Conservation (phyloP, 257 asterid genomes). For the Solanum sejunctum region DNA sequence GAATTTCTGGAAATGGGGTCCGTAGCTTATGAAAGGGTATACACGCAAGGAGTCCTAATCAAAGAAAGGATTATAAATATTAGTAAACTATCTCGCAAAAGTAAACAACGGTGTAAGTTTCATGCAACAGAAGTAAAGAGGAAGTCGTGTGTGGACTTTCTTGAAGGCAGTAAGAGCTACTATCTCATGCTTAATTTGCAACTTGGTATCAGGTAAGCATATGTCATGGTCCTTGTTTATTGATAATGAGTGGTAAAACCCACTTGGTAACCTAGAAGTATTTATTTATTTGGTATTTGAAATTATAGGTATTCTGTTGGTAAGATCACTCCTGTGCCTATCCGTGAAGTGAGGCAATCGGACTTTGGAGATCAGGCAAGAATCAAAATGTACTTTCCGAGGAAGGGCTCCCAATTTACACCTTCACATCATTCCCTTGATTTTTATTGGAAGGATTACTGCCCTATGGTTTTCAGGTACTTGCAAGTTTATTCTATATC, state of each 20-base stretch:
- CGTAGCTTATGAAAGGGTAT: slow-evolving; percentile 83
- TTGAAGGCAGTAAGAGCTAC: slow-evolving; percentile 60
- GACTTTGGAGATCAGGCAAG: slow-evolving; percentile 89
- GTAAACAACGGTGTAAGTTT: slow-evolving; percentile 42
- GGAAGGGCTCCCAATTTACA: slow-evolving; percentile 76
- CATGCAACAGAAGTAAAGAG: slow-evolving; percentile 40
- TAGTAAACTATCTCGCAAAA: slow-evolving; percentile 37
- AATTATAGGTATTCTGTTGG: slow-evolving; percentile 93
- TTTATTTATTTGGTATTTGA: slow-evolving; percentile 12
- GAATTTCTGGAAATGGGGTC: slow-evolving; percentile 27
- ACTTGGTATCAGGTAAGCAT: slow-evolving; percentile 80
- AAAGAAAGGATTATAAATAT: slow-evolving; percentile 49
- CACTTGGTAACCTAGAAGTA: not conserved
- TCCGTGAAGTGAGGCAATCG: slow-evolving; percentile 76
- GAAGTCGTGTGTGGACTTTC: slow-evolving; percentile 36
- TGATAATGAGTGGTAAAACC: not conserved
- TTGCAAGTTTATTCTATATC: slow-evolving; percentile 1
- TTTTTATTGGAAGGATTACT: slow-evolving; percentile 93
- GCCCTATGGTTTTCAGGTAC: slow-evolving; percentile 99
- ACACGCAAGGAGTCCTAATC: slow-evolving; percentile 93
- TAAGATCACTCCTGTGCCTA: slow-evolving; percentile 89
- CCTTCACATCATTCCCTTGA: slow-evolving; percentile 76
- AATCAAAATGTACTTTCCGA: slow-evolving; percentile 84
- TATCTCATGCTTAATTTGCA: slow-evolving; percentile 90
- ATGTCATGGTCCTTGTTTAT: not conserved